Conservation (phyloP, 2,329 filamentous ascomycete species). For the Talaromyces sp. region DNA sequence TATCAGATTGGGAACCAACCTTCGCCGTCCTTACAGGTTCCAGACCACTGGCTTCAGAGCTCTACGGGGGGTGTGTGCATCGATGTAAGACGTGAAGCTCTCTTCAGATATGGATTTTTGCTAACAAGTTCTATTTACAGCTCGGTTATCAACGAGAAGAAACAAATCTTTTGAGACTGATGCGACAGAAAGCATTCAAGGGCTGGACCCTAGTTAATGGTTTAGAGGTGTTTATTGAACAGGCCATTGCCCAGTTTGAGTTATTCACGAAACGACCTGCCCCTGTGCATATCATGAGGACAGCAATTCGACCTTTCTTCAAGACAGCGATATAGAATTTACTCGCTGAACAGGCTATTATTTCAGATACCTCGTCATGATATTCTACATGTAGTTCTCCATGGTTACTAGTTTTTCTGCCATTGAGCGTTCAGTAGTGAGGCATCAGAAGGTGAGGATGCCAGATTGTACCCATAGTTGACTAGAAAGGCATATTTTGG, state of each 20-base stretch:
- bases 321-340: background rate
- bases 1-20: background rate
- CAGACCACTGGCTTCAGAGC: slow-evolving; percentile 1
- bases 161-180: slow-evolving; percentile 6
- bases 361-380: background rate
- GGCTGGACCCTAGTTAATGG: slow-evolving; percentile 35
- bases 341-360: no score
- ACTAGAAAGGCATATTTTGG: no score
- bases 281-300: slow-evolving; percentile 17
- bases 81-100: background rate
- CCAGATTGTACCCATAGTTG: no score
- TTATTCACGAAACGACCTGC: slow-evolving; percentile 35
- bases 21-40: background rate
- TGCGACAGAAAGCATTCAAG: slow-evolving; percentile 28
- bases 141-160: slow-evolving; percentile 3
- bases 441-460: no score
- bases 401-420: background rate
- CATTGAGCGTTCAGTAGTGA: no score
- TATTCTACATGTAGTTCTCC: background rate
- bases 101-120: no score
- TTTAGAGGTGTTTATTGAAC: slow-evolving; percentile 34
- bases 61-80: slow-evolving; percentile 3
- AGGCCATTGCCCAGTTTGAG: slow-evolving; percentile 36
- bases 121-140: background rate
- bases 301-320: background rate